A percentile compares a stretch with the other conserved stretches of the same genome.
phyloP scores from a whole-genome alignment of 441 rosid species.

The Eruca vesicaria region DNA sequence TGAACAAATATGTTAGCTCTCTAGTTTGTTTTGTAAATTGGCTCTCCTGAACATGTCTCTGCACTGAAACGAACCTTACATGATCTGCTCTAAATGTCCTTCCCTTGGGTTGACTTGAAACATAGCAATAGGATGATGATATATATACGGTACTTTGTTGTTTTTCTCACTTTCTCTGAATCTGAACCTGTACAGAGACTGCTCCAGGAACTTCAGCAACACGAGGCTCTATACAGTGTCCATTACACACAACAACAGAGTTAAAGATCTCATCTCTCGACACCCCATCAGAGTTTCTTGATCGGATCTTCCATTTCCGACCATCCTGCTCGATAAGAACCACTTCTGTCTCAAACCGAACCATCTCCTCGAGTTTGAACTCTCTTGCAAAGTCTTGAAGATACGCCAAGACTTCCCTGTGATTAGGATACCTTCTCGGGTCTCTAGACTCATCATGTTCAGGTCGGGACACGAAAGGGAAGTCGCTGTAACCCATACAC shows the following conservation, averaged over 20 bases:
- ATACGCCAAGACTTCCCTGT: conserved; percentile 64
- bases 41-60: background rate
- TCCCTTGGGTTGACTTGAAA: background rate
- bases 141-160: no score
- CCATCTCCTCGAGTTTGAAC: conserved; percentile 58
- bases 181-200: background rate
- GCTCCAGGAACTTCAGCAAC: conserved; percentile 49
- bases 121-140: background rate
- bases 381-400: conserved; percentile 61
- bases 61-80: no score
- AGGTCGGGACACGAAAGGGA: conserved; percentile 48
- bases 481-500: conserved; percentile 64
- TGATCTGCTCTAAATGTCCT: background rate
- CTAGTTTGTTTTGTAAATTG: background rate
- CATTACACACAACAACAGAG: conserved; percentile 79
- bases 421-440: conserved; percentile 70
- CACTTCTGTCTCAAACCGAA: conserved; percentile 63
- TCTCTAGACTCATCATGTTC: conserved; percentile 41
- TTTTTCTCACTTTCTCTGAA: background rate
- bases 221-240: conserved; percentile 74
- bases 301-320: conserved; percentile 54
- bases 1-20: background rate
- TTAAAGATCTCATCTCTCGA: conserved; percentile 56
- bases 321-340: conserved; percentile 36
- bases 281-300: conserved; percentile 19